These are phyloP conservation scores for Pontederia paniculata DNA, from an alignment of 176 grass and related monocot genomes.

Conservation along the genomic window DNA sequence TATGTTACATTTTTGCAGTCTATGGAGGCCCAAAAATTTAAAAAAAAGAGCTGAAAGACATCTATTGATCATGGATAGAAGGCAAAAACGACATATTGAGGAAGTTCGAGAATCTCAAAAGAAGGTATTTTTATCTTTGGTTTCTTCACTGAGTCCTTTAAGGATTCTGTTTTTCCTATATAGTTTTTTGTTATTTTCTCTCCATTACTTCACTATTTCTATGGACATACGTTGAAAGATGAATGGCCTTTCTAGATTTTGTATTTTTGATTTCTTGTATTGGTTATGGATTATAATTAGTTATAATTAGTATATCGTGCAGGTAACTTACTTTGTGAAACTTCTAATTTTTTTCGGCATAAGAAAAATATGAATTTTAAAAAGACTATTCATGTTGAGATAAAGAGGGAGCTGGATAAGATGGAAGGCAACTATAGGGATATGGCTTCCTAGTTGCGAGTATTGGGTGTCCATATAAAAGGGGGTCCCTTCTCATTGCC, in stretches of 20 bases:
- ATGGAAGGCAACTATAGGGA: slow-evolving; percentile 46
- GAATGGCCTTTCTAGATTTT: not conserved
- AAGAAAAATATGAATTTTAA: slow-evolving; percentile 70
- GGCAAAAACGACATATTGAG: slow-evolving; percentile 87
- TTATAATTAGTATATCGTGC: not conserved
- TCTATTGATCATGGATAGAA: slow-evolving; percentile 65
- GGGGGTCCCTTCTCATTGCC: slow-evolving; percentile 22
- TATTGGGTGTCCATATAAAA: slow-evolving; percentile 49
- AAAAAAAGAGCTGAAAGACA: slow-evolving; percentile 63
- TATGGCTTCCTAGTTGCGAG: slow-evolving; percentile 58
- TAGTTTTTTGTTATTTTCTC: too few relatives aligned
- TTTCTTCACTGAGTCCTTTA: too few relatives aligned
- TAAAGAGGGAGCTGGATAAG: slow-evolving; percentile 64
- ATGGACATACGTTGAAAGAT: not conserved
- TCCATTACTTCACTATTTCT: too few relatives aligned
- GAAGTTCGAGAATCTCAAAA: slow-evolving; percentile 77
- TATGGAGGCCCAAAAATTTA: slow-evolving; percentile 63
- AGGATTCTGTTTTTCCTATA: too few relatives aligned
- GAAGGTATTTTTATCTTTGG: slow-evolving; percentile 62
- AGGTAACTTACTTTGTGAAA: slow-evolving; percentile 12
- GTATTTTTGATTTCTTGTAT: not conserved
- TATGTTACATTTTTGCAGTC: slow-evolving; percentile 35
- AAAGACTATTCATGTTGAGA: slow-evolving; percentile 39
- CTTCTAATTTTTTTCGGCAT: slow-evolving; percentile 31
- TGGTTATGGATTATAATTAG: not conserved